Evolutionary conservation across 2,329 filamentous ascomycete species (phyloP).

Genomic region (Diplodia sapinea): DNA sequence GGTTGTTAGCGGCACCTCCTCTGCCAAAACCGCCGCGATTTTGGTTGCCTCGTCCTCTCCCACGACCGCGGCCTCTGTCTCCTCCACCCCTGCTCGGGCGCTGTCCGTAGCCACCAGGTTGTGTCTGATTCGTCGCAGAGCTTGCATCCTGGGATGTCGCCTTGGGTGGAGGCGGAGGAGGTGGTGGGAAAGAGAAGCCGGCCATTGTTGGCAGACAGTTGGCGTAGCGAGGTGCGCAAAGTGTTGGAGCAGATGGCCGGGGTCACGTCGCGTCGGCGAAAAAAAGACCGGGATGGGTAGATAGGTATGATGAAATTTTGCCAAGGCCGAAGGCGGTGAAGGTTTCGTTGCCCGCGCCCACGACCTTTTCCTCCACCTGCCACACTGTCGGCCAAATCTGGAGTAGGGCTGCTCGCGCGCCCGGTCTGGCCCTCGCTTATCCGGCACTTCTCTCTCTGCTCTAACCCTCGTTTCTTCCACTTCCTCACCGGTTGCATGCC

Average conservation of each 20-base stretch:
- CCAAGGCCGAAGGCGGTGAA: constrained; percentile 29
- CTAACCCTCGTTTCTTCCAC: background rate
- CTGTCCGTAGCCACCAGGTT: constrained; percentile 32
- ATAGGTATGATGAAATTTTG: constrained; percentile 21
- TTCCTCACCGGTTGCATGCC: constrained; percentile 8
- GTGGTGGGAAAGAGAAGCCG: constrained; percentile 55
- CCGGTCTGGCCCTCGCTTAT: constrained; percentile 1
- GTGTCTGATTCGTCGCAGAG: constrained; percentile 39
- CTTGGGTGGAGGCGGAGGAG: constrained; percentile 52
- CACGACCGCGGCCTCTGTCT: constrained; percentile 37
- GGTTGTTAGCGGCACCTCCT: constrained; percentile 10
- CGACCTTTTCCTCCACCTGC: constrained; percentile 24
- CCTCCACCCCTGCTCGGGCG: constrained; percentile 27
- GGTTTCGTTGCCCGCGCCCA: background rate
- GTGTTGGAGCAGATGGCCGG: background rate
- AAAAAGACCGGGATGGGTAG: background rate
- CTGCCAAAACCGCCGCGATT: constrained; percentile 29
- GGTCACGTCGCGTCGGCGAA: background rate
- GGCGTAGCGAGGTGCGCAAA: background rate
- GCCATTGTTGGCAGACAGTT: constrained; percentile 3
- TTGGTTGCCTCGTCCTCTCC: constrained; percentile 40
- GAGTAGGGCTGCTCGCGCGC: constrained; percentile 10
- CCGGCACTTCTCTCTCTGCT: background rate
- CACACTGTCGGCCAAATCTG: constrained; percentile 2
- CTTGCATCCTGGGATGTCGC: constrained; percentile 39